These are phyloP conservation scores for Hygrophoropsis aurantiaca DNA, from an alignment of 768 basidiomycete species.

Conservation along the genomic window DNA sequence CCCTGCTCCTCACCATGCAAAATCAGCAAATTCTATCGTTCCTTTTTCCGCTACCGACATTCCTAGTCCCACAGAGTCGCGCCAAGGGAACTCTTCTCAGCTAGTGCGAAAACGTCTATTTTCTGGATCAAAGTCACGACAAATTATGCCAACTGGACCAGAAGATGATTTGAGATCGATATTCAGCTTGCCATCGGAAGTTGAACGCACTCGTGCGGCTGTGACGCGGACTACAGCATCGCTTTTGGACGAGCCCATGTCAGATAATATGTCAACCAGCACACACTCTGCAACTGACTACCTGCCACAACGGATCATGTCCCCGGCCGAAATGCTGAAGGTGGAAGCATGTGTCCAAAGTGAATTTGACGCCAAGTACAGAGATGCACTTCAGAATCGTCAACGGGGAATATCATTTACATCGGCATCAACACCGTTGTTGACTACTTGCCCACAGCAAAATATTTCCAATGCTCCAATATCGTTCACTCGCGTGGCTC, in stretches of 20 bases:
- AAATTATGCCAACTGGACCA: conserved; percentile 43
- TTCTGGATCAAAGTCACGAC: conserved; percentile 52
- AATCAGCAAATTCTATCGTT: conserved; percentile 13
- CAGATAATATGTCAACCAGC: conserved; percentile 37
- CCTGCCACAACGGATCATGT: conserved; percentile 65
- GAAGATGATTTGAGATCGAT: conserved; percentile 59
- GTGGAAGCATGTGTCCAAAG: conserved; percentile 51
- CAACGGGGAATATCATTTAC: conserved; percentile 37
- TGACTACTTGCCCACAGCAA: conserved; percentile 28
- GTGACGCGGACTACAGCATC: conserved; percentile 27
- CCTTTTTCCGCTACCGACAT: conserved; percentile 10
- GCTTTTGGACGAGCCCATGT: conserved; percentile 49
- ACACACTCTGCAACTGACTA: conserved; percentile 43
- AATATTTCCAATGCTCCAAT: conserved; percentile 28
- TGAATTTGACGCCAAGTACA: conserved; percentile 25
- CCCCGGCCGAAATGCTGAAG: conserved; percentile 61
- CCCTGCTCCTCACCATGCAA: conserved; percentile 29
- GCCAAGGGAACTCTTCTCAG: conserved; percentile 18
- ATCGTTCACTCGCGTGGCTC: conserved; percentile 18
- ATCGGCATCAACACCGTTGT: conserved; percentile 37
- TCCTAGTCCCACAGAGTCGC: not conserved
- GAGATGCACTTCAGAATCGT: conserved; percentile 21
- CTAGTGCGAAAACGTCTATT: conserved; percentile 55
- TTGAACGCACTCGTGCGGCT: conserved; percentile 30
- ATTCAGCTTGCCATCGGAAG: conserved; percentile 50